Percentiles rank a stretch among this genome's conserved stretches.
phyloP scores from a whole-genome alignment of 139 green algal species.

The Pleodorina starrii region DNA sequence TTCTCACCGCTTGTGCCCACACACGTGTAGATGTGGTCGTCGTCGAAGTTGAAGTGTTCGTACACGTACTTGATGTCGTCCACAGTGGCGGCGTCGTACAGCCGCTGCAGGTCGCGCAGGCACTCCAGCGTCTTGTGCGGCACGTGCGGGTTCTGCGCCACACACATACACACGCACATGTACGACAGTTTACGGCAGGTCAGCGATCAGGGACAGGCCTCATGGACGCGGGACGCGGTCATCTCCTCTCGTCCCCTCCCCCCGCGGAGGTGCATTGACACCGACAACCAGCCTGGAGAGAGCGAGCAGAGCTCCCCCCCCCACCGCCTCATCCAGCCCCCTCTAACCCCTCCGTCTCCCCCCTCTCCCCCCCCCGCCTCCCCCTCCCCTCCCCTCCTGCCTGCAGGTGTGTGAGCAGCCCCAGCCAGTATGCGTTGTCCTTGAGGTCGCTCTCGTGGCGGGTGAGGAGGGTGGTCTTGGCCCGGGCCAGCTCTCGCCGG shows the following conservation, averaged over 20 bases:
- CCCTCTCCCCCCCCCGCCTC: no score
- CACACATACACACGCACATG: neutral
- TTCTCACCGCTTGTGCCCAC: slow-evolving; percentile 83
- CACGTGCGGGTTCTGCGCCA: slow-evolving; percentile 66
- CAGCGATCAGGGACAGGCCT: no score
- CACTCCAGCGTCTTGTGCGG: slow-evolving; percentile 89
- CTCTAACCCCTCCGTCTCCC: no score
- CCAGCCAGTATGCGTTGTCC: slow-evolving; percentile 94
- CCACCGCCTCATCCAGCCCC: no score
- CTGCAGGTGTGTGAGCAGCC: slow-evolving; percentile 96
- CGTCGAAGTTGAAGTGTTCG: slow-evolving; percentile 80
- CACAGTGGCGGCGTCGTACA: slow-evolving; percentile 86
- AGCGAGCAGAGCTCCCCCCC: no score
- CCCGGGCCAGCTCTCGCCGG: slow-evolving; percentile 60
- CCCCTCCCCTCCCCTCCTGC: no score
- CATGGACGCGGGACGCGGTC: no score
- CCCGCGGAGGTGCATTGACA: no score
- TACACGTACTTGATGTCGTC: slow-evolving; percentile 94
- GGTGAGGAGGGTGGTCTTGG: slow-evolving; percentile 90
- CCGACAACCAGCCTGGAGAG: no score
- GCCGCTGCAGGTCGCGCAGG: slow-evolving; percentile 87
- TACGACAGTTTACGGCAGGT: no score
- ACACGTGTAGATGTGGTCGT: slow-evolving; percentile 80
- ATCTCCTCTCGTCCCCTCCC: no score
- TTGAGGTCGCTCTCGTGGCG: slow-evolving; percentile 97